phyloP scores from a whole-genome alignment of 352 stramenopile species.

The Peronospora belbahrii region DNA sequence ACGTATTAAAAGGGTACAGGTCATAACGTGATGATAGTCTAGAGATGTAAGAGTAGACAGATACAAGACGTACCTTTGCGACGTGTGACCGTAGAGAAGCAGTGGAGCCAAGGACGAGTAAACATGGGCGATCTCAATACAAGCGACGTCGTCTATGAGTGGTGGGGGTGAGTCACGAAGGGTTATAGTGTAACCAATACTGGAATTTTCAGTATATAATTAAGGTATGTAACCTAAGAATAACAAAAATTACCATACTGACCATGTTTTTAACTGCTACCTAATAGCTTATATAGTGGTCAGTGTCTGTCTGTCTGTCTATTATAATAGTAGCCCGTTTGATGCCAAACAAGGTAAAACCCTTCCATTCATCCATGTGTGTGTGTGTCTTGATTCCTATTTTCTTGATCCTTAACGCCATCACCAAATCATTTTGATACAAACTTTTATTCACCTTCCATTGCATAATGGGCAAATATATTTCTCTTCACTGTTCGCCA shows the following conservation, averaged over 20 bases:
- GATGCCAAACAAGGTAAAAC: no score
- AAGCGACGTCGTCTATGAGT: not conserved
- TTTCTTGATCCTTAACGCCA: constrained; percentile 5
- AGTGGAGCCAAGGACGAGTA: constrained; percentile 27
- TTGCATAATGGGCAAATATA: constrained; percentile 80
- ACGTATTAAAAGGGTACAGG: no score
- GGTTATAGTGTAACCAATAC: not conserved
- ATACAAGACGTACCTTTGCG: constrained; percentile 27
- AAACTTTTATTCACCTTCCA: constrained; percentile 50
- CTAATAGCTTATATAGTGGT: no score
- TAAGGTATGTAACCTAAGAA: not conserved
- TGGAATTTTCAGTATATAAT: no score
- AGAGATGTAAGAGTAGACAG: no score
- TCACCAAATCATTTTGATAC: no score
- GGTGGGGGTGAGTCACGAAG: not conserved
- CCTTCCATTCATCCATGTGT: no score
- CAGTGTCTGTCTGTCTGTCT: not conserved
- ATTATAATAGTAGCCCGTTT: constrained; percentile 26
- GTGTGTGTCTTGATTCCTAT: not conserved
- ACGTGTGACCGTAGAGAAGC: constrained; percentile 36
- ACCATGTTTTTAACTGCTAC: no score
- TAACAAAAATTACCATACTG: no score
- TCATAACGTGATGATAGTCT: no score
- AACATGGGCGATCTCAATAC: constrained; percentile 22
- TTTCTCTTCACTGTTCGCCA: constrained; percentile 69